A percentile compares a stretch with the other conserved stretches of the same genome.
Evolutionary conservation across 352 stramenopile species (phyloP).

Genomic region (Paralagenidium karlingii): DNA sequence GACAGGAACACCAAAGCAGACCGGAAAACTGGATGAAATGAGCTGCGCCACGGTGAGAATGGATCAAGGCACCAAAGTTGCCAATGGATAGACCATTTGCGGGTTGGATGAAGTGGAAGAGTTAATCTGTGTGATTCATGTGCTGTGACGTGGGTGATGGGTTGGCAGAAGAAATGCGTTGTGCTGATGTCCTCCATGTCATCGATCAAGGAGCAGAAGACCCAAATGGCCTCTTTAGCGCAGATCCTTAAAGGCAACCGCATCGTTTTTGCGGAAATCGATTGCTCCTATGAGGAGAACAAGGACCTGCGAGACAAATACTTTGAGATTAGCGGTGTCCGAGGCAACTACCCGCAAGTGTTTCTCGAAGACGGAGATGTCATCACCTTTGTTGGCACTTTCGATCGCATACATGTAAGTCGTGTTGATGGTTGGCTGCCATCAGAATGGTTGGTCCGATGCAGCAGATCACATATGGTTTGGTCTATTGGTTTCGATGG

Average conservation of each 20-base stretch:
- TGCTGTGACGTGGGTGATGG: too few relatives aligned
- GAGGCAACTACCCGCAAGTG: slow-evolving; percentile 78
- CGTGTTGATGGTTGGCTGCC: not conserved
- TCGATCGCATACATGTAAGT: slow-evolving; percentile 65
- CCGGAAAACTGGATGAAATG: too few relatives aligned
- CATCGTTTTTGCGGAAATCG: slow-evolving; percentile 60
- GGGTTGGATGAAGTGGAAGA: too few relatives aligned
- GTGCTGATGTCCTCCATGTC: slow-evolving; percentile 67
- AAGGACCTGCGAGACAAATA: slow-evolving; percentile 55
- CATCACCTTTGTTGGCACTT: slow-evolving; percentile 62
- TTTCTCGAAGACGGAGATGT: slow-evolving; percentile 50
- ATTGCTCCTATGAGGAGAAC: slow-evolving; percentile 75
- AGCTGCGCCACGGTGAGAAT: too few relatives aligned
- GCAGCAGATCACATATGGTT: not conserved
- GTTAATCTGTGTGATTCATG: too few relatives aligned
- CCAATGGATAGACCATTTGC: too few relatives aligned
- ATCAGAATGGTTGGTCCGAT: not conserved
- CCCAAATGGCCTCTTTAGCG: slow-evolving; percentile 51
- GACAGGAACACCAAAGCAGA: too few relatives aligned
- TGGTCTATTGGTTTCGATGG: not conserved
- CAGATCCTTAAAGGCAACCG: slow-evolving; percentile 60
- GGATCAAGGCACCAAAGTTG: too few relatives aligned
- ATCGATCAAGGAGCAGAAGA: slow-evolving; percentile 67
- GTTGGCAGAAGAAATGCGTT: slow-evolving; percentile 17
- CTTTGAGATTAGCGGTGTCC: slow-evolving; percentile 65